phyloP scores from a whole-genome alignment of 139 green algal genomes.

The Mesotaenium endlicherianum region DNA sequence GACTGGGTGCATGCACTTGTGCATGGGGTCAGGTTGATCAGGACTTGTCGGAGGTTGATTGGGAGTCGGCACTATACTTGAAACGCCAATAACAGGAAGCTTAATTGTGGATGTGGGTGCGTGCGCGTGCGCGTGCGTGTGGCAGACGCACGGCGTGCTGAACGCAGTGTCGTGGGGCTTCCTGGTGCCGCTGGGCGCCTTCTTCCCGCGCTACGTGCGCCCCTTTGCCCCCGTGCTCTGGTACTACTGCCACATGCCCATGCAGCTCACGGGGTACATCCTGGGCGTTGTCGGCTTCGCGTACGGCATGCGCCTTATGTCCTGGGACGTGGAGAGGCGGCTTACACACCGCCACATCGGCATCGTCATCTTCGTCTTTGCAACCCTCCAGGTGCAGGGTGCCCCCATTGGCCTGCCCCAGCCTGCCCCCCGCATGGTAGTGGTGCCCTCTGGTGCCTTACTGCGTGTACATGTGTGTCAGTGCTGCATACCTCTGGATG shows the following conservation, averaged over 20 bases:
- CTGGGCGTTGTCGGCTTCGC: constrained; percentile 13
- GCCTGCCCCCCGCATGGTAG: no score
- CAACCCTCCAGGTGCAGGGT: constrained; percentile 11
- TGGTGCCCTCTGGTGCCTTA: no score
- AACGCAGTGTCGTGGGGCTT: background rate
- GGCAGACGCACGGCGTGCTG: constrained; percentile 1
- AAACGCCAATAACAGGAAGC: no score
- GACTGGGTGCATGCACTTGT: no score
- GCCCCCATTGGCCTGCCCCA: no score
- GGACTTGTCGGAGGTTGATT: no score
- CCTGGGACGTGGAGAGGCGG: background rate
- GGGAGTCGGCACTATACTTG: no score
- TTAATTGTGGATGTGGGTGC: no score
- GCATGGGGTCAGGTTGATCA: no score
- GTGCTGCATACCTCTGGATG: no score
- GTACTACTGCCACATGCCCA: background rate
- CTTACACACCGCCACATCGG: background rate
- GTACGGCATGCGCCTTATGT: background rate
- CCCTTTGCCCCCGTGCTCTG: background rate
- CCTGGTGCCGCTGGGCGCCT: background rate
- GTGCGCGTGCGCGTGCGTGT: no score
- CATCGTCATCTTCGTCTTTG: background rate
- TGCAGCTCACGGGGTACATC: constrained; percentile 7
- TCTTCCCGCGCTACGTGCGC: background rate
- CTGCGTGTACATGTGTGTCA: no score